Conservation (phyloP, 192 early-diverging fungal species). For the Entomortierella parvispora region DNA sequence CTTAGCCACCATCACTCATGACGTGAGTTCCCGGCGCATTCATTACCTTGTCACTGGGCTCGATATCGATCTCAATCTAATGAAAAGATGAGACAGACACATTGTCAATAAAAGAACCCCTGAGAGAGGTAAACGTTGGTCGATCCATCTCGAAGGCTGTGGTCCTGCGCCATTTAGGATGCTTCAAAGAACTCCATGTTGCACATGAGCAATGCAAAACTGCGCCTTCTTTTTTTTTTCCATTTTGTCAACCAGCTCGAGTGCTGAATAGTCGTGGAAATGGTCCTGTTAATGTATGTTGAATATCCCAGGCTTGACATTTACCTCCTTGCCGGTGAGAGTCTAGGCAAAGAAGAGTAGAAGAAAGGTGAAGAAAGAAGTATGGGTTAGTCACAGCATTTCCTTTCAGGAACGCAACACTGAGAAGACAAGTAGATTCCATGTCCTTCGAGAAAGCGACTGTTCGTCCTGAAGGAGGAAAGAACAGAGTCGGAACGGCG, state of each 20-base stretch:
- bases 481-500: neutral
- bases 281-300: neutral
- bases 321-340: conserved; percentile 88
- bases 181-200: neutral
- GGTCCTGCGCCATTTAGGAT: neutral
- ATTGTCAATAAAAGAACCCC: neutral
- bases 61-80: conserved; percentile 93
- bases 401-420: no score
- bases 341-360: conserved; percentile 65
- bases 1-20: no score
- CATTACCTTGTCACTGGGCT: conserved; percentile 76
- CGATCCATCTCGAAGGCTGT: no score
- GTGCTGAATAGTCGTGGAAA: neutral
- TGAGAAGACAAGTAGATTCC: neutral
- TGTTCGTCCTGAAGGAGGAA: neutral
- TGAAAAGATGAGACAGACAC: neutral
- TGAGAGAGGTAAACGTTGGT: neutral
- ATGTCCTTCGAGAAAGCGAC: neutral
- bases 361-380: no score
- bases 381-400: no score
- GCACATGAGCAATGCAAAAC: neutral
- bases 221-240: conserved; percentile 4
- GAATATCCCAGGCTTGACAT: neutral
- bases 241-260: neutral
- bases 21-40: no score